Conservation (phyloP, 306 rosid genomes). For the Malus fusca region DNA sequence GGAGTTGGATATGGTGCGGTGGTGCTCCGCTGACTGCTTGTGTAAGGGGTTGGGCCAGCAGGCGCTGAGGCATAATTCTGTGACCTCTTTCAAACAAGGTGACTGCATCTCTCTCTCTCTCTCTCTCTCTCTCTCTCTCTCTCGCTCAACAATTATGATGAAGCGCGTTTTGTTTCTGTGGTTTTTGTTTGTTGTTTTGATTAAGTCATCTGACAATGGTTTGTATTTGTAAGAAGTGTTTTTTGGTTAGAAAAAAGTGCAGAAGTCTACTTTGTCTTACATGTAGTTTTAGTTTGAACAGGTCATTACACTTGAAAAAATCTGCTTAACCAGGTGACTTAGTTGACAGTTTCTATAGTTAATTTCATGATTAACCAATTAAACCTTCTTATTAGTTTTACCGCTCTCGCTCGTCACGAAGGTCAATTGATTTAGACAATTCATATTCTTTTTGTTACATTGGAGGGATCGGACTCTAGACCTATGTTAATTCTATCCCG, state of each 20-base stretch:
- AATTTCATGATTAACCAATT: background rate
- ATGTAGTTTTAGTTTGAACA: conserved; percentile 15
- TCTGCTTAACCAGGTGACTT: background rate
- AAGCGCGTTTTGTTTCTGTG: background rate
- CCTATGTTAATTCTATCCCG: no score
- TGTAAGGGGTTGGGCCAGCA: conserved; percentile 57
- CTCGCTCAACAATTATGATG: background rate
- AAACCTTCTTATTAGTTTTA: background rate
- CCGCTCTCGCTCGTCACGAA: background rate
- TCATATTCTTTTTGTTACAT: no score
- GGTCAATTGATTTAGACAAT: background rate
- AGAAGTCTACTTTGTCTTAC: conserved; percentile 7
- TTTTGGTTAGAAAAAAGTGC: background rate
- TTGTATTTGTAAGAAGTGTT: background rate
- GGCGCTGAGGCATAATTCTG: conserved; percentile 38
- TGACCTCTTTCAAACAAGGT: conserved; percentile 39
- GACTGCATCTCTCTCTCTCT: conserved; percentile 29
- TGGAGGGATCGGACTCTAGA: no score
- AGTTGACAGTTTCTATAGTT: conserved; percentile 23
- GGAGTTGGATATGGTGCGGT: conserved; percentile 19
- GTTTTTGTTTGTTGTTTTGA: conserved; percentile 9
- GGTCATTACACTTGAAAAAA: conserved; percentile 1
- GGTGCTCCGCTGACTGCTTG: conserved; percentile 28
- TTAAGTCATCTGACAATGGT: background rate
- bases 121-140: background rate